These are phyloP conservation scores for Rosa chinensis DNA, from an alignment of 306 rosid genomes.

Conservation along the genomic window DNA sequence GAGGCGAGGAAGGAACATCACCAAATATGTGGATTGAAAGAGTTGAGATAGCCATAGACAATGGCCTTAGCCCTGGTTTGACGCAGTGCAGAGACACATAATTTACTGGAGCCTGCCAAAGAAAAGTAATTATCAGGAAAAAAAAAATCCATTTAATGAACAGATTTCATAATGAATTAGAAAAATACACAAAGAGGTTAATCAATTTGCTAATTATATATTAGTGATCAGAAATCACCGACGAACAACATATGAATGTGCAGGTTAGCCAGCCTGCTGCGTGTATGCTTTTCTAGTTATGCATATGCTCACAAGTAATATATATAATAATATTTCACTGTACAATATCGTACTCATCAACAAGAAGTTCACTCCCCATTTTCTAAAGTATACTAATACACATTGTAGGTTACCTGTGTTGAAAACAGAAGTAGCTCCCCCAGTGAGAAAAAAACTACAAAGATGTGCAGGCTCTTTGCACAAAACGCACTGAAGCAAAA, in stretches of 20 bases:
- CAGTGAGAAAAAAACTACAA: conserved; percentile 57
- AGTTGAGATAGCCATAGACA: conserved; percentile 88
- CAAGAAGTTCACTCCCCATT: not conserved
- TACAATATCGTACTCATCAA: not conserved
- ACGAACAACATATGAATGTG: not conserved
- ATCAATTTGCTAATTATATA: not conserved
- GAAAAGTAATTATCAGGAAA: conserved; percentile 3
- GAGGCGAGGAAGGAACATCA: conserved; percentile 95
- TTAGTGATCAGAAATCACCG: not conserved
- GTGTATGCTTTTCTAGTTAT: not conserved
- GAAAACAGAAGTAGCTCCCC: conserved; percentile 90
- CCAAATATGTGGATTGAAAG: conserved; percentile 89
- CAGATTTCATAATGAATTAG: not conserved
- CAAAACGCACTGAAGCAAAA: conserved; percentile 83
- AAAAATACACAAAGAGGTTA: not conserved
- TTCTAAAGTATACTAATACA: not conserved
- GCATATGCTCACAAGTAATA: not conserved
- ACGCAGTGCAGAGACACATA: conserved; percentile 80
- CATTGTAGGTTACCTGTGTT: conserved; percentile 63
- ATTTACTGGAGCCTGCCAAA: conserved; percentile 93
- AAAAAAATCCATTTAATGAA: not conserved
- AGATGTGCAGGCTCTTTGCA: conserved; percentile 59
- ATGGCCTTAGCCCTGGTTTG: conserved; percentile 79
- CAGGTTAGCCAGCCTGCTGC: conserved; percentile 1
- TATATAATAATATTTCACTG: not conserved